Conservation (phyloP, 2,329 filamentous ascomycete genomes). For the Lizonia empirigonia region DNA sequence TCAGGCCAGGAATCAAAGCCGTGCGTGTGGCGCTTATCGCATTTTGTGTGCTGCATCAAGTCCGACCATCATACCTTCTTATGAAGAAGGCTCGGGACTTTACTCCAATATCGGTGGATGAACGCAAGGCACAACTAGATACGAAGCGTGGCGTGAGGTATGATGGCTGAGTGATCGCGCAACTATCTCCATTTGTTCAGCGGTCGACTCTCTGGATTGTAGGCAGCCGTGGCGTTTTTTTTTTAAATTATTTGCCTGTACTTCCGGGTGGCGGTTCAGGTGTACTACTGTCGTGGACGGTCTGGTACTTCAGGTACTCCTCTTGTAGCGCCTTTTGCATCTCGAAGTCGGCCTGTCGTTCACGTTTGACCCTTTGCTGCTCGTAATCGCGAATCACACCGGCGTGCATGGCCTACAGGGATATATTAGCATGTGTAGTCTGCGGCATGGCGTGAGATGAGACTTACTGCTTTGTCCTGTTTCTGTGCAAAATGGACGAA, state of each 20-base stretch:
- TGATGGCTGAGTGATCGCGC: background rate
- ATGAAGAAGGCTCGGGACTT: background rate
- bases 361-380: constrained; percentile 85
- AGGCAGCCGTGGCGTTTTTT: background rate
- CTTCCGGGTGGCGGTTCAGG: constrained; percentile 32
- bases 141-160: background rate
- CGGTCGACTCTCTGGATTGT: too few species aligned
- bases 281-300: constrained; percentile 59
- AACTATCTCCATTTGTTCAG: background rate
- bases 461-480: constrained; percentile 76
- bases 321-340: constrained; percentile 83
- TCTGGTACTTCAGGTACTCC: constrained; percentile 89
- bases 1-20: background rate
- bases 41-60: background rate
- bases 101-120: background rate
- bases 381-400: constrained; percentile 95
- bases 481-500: constrained; percentile 91
- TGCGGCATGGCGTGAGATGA: constrained; percentile 23
- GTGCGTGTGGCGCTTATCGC: background rate
- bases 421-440: constrained; percentile 15
- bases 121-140: background rate
- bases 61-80: background rate
- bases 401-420: constrained; percentile 83
- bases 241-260: constrained; percentile 16
- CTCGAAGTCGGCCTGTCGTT: constrained; percentile 93